Evolutionary conservation across 2,329 filamentous ascomycete species (phyloP), one percentile per base, ranked within the genome.

Genomic region (Monilinia aucupariae): DNA sequence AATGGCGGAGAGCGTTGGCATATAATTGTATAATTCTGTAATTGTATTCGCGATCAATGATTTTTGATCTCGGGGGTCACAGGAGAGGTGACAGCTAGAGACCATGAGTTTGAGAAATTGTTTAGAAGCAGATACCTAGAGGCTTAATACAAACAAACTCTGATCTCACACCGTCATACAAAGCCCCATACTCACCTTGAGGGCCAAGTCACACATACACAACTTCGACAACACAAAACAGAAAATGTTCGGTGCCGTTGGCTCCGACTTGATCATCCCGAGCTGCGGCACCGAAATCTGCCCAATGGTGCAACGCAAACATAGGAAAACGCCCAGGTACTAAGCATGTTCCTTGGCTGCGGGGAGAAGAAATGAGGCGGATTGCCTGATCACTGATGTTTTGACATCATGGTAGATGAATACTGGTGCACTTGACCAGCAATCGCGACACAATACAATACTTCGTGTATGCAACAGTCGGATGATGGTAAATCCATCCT

Each of bases 301-400:
- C 41, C 41, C 27, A 34, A 58, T 58, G 8, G 27, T 58, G n/a
- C 54, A 25, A 58, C 54, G 54, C 54, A 58, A 48, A 58, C 54
- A 58, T 37, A 7, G n/a, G 9, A 34, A 25, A 25, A 20, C 13
- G n/a, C 13, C n/a, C 41, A 25, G 41, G 25, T 25, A 15, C 15
- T 12, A 39, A 47, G 25, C 20, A 34, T 17, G 20, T 45, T 39
- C 39, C 27, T 45, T 56, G 54, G 25, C 34, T 20, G 54, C 13
- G 41, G n/a, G 43, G 13, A 25, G 17, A 13, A 47, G n/a, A 58
- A 47, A 58, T 34, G 54, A 47, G 54, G 41, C 30, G 41, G 54
- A 32, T 25, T 47, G 4, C 30, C 20, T 34, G n/a, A 25, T 47
- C 25, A 32, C n/a, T n/a, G 22, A 47, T 47, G 54, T 34, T 27